Percentiles rank a stretch among this genome's conserved stretches.
These are phyloP conservation scores for Bipolaris cookei DNA, from an alignment of 2,329 filamentous ascomycete genomes.

Conservation along the genomic window DNA sequence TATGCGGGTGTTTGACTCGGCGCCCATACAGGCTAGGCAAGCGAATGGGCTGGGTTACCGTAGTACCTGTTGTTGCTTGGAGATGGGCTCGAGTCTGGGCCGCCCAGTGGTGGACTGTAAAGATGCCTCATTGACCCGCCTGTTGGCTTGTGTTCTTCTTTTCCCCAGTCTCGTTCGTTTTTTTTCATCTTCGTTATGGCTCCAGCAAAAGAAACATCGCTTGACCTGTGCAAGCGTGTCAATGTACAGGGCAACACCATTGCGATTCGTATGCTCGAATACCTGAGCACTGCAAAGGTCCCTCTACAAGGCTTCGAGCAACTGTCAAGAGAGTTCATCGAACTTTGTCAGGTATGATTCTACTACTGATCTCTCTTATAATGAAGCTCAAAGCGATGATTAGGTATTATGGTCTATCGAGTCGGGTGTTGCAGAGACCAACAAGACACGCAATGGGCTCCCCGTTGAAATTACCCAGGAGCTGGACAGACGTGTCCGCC, in stretches of 20 bases:
- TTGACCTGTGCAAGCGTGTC: constrained; percentile 64
- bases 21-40: constrained; percentile 26
- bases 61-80: constrained; percentile 18
- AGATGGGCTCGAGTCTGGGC: constrained; percentile 20
- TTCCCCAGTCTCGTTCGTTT: constrained; percentile 10
- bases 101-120: constrained; percentile 22
- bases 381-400: constrained; percentile 46
- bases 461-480: constrained; percentile 68
- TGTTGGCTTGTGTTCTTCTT: constrained; percentile 5
- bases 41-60: constrained; percentile 23
- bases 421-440: constrained; percentile 61
- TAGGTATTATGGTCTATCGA: constrained; percentile 72
- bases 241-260: constrained; percentile 62
- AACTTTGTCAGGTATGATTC: constrained; percentile 50
- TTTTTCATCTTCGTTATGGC: constrained; percentile 31
- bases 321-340: constrained; percentile 70
- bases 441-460: constrained; percentile 58
- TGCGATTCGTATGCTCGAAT: constrained; percentile 54
- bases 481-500: constrained; percentile 68
- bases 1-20: constrained; percentile 21
- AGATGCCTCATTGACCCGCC: constrained; percentile 18
- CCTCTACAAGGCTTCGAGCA: constrained; percentile 53
- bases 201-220: constrained; percentile 48
- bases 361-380: background rate
- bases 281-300: constrained; percentile 44